Conservation (phyloP, 2,329 filamentous ascomycete genomes). For the Colletotrichum simmondsii region DNA sequence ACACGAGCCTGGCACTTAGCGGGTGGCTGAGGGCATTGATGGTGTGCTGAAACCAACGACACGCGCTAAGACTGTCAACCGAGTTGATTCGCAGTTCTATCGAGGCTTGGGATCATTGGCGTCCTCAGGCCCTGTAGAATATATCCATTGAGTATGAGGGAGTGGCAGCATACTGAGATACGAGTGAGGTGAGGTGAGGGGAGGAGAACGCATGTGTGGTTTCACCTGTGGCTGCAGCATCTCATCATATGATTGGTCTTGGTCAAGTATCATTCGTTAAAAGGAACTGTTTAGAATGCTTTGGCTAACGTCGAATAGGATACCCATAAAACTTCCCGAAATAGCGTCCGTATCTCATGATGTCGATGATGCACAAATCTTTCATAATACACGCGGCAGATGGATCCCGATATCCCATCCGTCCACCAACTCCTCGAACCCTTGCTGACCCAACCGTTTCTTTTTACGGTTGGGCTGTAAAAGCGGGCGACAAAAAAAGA, state of each 20-base stretch:
- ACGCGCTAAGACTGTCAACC: not conserved
- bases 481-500: constrained; percentile 15
- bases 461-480: not conserved
- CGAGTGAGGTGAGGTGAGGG: too few species aligned
- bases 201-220: not conserved
- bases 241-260: not conserved
- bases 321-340: constrained; percentile 22
- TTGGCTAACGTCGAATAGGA: constrained; percentile 26
- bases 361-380: constrained; percentile 28
- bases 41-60: constrained; percentile 18
- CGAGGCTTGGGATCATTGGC: not conserved
- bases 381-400: constrained; percentile 33
- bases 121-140: not conserved
- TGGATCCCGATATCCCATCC: constrained; percentile 12
- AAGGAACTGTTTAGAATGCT: constrained; percentile 12
- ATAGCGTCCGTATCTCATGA: constrained; percentile 33
- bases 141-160: too few species aligned
- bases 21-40: constrained; percentile 14
- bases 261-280: constrained; percentile 6
- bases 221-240: not conserved
- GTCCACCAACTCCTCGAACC: constrained; percentile 17
- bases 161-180: too few species aligned
- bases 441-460: not conserved
- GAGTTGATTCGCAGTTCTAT: not conserved
- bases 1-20: constrained; percentile 1